phyloP scores from a whole-genome alignment of 176 grass and related monocot species.

The Canna indica region DNA sequence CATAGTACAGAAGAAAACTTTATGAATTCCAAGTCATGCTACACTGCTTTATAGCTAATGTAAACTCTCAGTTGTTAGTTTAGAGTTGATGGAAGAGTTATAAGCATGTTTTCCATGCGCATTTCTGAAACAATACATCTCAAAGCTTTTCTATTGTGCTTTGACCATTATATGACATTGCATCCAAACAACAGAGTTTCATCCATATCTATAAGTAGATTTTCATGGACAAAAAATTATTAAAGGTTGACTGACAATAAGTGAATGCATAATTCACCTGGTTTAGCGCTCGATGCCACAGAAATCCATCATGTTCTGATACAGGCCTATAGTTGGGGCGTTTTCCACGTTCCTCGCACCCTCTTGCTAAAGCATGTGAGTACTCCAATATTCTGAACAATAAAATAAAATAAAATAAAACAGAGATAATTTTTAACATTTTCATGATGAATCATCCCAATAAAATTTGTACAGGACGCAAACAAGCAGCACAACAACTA shows the following conservation, averaged over 20 bases:
- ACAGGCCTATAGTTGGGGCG: constrained; percentile 69
- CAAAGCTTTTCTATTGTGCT: background rate
- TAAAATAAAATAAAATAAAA: background rate
- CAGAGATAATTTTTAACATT: background rate
- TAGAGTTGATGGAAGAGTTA: too few relatives aligned
- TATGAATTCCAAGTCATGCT: too few relatives aligned
- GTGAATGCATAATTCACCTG: constrained; percentile 36
- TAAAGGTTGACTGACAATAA: background rate
- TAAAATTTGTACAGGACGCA: too few relatives aligned
- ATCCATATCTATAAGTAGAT: background rate
- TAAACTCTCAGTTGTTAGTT: too few relatives aligned
- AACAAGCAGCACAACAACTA: too few relatives aligned
- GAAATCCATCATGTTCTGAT: constrained; percentile 73
- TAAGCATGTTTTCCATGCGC: background rate
- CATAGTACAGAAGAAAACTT: too few relatives aligned
- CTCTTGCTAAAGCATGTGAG: constrained; percentile 49
- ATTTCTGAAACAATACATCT: background rate
- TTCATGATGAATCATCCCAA: too few relatives aligned
- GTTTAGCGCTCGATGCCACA: constrained; percentile 36
- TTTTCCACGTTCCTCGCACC: constrained; percentile 56
- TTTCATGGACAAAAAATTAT: background rate
- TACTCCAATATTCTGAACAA: constrained; percentile 59
- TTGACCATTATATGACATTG: background rate
- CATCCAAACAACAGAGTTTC: background rate
- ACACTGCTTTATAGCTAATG: too few relatives aligned